Evolutionary conservation across 352 stramenopile species (phyloP).

Genomic region (Phytophthora meadii): DNA sequence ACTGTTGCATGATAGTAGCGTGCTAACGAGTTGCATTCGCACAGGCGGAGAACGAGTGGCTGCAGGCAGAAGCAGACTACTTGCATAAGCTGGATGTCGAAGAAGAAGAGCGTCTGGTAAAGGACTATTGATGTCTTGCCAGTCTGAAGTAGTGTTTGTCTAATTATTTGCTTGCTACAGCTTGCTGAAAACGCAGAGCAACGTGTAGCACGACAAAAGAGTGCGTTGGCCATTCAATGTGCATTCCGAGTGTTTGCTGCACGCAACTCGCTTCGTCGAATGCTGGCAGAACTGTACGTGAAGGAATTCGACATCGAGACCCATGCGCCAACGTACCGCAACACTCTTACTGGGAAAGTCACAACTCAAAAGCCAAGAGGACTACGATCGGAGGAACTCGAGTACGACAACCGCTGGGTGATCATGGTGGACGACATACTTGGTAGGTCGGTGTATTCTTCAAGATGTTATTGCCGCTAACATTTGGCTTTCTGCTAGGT

Average conservation of each 20-base stretch:
- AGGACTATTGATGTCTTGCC: constrained; percentile 1
- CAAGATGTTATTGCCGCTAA: constrained; percentile 16
- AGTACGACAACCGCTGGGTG: constrained; percentile 67
- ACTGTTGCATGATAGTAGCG: constrained; percentile 1
- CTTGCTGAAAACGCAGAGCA: constrained; percentile 51
- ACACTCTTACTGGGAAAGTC: constrained; percentile 47
- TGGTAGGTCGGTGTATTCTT: constrained; percentile 30
- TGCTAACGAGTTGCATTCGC: constrained; percentile 6
- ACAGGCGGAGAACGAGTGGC: constrained; percentile 59
- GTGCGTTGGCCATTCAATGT: constrained; percentile 56
- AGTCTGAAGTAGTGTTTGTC: constrained; percentile 11
- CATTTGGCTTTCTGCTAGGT: constrained; percentile 34
- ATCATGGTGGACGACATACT: constrained; percentile 55
- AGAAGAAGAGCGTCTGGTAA: constrained; percentile 57
- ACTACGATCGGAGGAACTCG: constrained; percentile 62
- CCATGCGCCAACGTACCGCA: constrained; percentile 56
- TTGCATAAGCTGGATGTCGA: constrained; percentile 53
- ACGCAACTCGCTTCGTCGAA: constrained; percentile 50
- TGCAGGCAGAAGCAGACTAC: constrained; percentile 58
- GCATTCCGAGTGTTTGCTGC: constrained; percentile 66
- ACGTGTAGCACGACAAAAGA: constrained; percentile 43
- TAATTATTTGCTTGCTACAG: constrained; percentile 24
- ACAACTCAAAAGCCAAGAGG: constrained; percentile 59
- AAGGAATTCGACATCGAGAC: constrained; percentile 64
- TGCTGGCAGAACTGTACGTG: constrained; percentile 56